Evolutionary conservation across 139 green algal species (phyloP).

Genomic region (Coelastrella sp.): DNA sequence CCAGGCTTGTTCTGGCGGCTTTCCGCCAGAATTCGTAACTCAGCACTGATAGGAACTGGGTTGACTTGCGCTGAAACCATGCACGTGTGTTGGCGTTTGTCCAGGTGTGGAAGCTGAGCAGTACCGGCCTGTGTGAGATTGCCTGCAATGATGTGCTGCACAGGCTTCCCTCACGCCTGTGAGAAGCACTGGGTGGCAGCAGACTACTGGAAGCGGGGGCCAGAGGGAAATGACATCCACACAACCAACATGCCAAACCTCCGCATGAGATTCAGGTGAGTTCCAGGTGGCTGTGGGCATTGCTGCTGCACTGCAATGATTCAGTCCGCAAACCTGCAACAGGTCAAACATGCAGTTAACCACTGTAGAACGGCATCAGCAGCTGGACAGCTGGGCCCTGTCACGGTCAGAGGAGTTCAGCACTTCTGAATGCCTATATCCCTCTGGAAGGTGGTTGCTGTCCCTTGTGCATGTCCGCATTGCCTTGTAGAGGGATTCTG

Average conservation of each 20-base stretch:
- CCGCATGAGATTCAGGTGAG: slow-evolving; percentile 87
- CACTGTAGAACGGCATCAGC: too few relatives aligned
- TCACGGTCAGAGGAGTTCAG: too few relatives aligned
- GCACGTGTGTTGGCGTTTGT: too few relatives aligned
- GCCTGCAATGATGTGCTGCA: slow-evolving; percentile 96
- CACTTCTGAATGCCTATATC: too few relatives aligned
- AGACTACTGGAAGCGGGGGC: slow-evolving; percentile 87
- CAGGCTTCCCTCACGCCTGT: slow-evolving; percentile 93
- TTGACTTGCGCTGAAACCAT: too few relatives aligned
- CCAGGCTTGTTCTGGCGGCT: too few relatives aligned
- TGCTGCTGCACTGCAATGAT: not conserved
- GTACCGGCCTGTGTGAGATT: slow-evolving; percentile 97
- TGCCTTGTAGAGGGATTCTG: not conserved
- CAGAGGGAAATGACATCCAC: slow-evolving; percentile 97
- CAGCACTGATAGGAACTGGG: not conserved
- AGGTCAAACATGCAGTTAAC: not conserved
- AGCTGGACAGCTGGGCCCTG: too few relatives aligned
- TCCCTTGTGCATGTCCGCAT: not conserved
- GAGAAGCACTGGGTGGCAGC: slow-evolving; percentile 87
- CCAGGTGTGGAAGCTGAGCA: slow-evolving; percentile 95
- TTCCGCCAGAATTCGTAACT: not conserved
- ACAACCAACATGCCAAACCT: slow-evolving; percentile 99
- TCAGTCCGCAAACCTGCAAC: not conserved
- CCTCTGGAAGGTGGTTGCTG: not conserved
- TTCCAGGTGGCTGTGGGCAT: not conserved